Conservation (phyloP, 2,329 filamentous ascomycete genomes). For the Ceratocystis diversiconidia region DNA sequence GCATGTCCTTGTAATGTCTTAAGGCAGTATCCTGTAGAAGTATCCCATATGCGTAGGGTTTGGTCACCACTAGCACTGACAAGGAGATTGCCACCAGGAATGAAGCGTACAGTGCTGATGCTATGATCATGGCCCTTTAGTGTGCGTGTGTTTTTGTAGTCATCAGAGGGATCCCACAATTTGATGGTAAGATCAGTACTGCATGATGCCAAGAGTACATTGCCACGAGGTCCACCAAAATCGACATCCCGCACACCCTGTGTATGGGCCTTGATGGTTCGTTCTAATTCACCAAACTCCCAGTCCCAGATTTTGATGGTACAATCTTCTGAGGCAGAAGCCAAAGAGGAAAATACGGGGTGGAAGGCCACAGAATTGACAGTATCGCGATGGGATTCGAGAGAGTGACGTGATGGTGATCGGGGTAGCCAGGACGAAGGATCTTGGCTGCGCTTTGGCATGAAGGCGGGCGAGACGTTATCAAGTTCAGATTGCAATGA, state of each 20-base stretch:
- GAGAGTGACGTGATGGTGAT: conserved; percentile 62
- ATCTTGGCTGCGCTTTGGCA: conserved; percentile 69
- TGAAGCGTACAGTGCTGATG: conserved; percentile 76
- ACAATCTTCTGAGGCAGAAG: conserved; percentile 79
- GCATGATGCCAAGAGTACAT: conserved; percentile 56
- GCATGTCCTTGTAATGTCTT: conserved; percentile 76
- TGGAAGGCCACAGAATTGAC: conserved; percentile 88
- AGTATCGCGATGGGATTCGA: conserved; percentile 68
- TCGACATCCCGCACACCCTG: conserved; percentile 79
- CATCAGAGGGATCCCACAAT: conserved; percentile 80
- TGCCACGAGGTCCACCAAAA: conserved; percentile 71
- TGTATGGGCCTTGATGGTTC: conserved; percentile 84
- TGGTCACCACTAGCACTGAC: conserved; percentile 78
- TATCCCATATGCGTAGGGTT: conserved; percentile 79
- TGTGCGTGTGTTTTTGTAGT: conserved; percentile 91
- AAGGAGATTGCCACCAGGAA: conserved; percentile 73
- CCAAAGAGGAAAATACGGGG: conserved; percentile 77
- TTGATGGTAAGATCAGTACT: conserved; percentile 87
- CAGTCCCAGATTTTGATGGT: conserved; percentile 98
- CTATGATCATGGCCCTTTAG: conserved; percentile 85
- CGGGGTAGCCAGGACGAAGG: conserved; percentile 77
- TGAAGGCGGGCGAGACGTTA: conserved; percentile 60
- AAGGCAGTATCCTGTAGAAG: conserved; percentile 81
- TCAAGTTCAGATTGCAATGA: conserved; percentile 72
- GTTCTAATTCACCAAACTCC: conserved; percentile 80